A percentile compares a stretch with the other conserved stretches of the same genome.
Conservation (phyloP, 192 early-diverging fungal species). For the Backusella tarrabulga region DNA sequence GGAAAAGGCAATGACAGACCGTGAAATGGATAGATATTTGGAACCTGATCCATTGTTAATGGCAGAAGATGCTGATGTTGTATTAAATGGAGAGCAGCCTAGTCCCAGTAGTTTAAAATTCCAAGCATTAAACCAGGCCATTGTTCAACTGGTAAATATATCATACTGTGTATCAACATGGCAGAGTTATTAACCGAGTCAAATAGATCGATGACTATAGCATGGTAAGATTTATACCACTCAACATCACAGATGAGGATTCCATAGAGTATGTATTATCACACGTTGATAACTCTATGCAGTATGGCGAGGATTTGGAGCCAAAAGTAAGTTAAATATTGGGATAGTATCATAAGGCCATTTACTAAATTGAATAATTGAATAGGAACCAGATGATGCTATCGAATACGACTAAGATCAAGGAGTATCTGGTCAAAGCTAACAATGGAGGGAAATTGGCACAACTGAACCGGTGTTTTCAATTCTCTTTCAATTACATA, state of each 20-base stretch:
- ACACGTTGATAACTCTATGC: conserved; percentile 91
- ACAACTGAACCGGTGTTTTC: background rate
- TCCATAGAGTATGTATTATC: conserved; percentile 83
- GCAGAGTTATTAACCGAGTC: background rate
- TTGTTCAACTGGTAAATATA: conserved; percentile 75
- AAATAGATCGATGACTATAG: conserved; percentile 89
- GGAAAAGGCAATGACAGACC: conserved; percentile 52
- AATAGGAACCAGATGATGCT: conserved; percentile 33
- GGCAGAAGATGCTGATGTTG: conserved; percentile 57
- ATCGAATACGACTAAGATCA: conserved; percentile 24
- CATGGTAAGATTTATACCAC: conserved; percentile 94
- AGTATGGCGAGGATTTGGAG: conserved; percentile 97
- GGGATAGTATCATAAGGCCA: background rate
- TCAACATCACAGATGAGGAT: conserved; percentile 95
- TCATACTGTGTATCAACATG: background rate
- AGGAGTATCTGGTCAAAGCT: background rate
- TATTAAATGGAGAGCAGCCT: conserved; percentile 56
- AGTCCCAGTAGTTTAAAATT: conserved; percentile 58
- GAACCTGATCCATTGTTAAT: conserved; percentile 89
- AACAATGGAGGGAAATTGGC: background rate
- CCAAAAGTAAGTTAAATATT: conserved; percentile 63
- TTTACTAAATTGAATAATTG: conserved; percentile 12
- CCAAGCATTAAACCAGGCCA: conserved; percentile 82
- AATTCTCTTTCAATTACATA: background rate
- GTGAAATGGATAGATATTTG: conserved; percentile 78